Conservation (phyloP, 1,139 yeast species). For the Suhomyces yuchorum region DNA sequence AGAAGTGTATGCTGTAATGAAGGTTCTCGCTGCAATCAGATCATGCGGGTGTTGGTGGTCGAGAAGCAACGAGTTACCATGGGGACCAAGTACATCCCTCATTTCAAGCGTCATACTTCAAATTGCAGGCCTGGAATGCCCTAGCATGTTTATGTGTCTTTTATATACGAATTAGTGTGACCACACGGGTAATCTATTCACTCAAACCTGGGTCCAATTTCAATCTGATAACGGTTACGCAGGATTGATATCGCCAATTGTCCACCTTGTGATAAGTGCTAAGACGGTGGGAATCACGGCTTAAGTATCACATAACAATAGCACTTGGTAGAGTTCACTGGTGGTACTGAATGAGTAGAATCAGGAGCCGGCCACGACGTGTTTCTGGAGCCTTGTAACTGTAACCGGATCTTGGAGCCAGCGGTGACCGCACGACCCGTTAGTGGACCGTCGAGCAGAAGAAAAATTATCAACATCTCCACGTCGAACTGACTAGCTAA, state of each 20-base stretch:
- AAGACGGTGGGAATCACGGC: not conserved
- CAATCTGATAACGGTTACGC: not conserved
- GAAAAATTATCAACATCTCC: slow-evolving; percentile 11
- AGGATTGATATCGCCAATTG: not conserved
- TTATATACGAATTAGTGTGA: not conserved
- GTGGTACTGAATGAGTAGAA: not conserved
- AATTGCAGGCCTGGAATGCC: not conserved
- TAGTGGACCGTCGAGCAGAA: slow-evolving; percentile 9
- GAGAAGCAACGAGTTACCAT: not conserved
- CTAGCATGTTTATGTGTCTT: not conserved
- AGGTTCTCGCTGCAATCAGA: not conserved
- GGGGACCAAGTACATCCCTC: not conserved
- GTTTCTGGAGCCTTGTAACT: not conserved
- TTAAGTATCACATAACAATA: too few species aligned
- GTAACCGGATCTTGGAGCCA: not conserved
- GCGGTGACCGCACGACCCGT: slow-evolving; percentile 9
- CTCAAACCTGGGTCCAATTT: not conserved
- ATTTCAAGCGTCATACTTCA: not conserved
- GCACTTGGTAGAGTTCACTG: too few species aligned
- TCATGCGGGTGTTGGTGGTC: not conserved
- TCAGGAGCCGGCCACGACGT: not conserved
- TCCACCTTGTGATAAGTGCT: not conserved
- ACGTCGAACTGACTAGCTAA: not conserved
- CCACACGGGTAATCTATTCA: not conserved
- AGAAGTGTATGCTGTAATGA: not conserved